These are phyloP conservation scores for Nitzschia palea DNA, from an alignment of 108 stramenopile genomes.

Conservation along the genomic window DNA sequence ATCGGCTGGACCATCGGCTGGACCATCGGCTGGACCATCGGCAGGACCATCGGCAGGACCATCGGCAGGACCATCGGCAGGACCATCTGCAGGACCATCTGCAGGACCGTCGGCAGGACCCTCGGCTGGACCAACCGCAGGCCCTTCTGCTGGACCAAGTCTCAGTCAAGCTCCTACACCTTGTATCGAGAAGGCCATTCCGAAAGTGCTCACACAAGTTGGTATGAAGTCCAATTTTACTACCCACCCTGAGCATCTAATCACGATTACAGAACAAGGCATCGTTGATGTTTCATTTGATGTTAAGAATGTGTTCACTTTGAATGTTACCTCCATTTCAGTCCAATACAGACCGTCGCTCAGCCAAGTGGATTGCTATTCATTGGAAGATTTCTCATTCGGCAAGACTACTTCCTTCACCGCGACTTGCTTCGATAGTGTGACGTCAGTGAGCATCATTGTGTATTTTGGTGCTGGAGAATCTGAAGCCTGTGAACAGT, in stretches of 20 bases:
- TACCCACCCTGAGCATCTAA: not conserved
- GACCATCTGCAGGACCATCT: conserved; percentile 16
- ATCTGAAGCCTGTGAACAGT: not conserved
- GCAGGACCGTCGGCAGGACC: conserved; percentile 13
- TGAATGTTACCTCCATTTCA: not conserved
- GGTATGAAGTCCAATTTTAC: not conserved
- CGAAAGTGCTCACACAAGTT: not conserved
- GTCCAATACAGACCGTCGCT: not conserved
- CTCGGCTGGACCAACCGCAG: conserved; percentile 16
- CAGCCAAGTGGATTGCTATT: not conserved
- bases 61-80: conserved; percentile 7
- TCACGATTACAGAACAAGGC: not conserved
- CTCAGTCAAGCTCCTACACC: conserved; percentile 4
- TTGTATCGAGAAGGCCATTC: not conserved
- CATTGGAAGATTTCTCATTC: not conserved
- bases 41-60: conserved; percentile 13
- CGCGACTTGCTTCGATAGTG: not conserved
- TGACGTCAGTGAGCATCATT: not conserved
- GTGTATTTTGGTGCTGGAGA: not conserved
- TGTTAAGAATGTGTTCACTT: not conserved
- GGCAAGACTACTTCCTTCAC: not conserved
- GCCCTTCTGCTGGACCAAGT: conserved; percentile 19
- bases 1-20: conserved; percentile 2
- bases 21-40: conserved; percentile 15
- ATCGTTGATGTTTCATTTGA: not conserved